A percentile compares a stretch with the other conserved stretches of the same genome.
Conservation (phyloP, 306 rosid genomes). For the Acacia melanoxylon region DNA sequence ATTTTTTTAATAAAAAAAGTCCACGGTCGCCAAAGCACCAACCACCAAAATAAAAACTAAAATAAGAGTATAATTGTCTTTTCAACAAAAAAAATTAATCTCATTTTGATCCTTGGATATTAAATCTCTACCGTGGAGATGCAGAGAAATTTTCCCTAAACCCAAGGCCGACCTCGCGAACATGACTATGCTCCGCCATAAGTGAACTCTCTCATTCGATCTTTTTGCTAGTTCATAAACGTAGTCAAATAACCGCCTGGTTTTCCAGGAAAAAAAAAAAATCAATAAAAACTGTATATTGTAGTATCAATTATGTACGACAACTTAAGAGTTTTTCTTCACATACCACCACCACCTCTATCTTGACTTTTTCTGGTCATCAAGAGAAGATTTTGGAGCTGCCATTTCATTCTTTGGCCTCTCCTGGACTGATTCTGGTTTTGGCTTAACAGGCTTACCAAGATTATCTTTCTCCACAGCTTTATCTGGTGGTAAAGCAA, state of each 20-base stretch:
- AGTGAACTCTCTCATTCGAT: neutral
- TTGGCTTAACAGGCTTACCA: conserved; percentile 33
- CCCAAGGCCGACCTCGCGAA: too few species aligned
- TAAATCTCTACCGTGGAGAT: too few species aligned
- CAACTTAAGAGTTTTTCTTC: conserved; percentile 23
- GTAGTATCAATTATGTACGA: conserved; percentile 20
- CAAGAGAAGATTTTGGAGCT: conserved; percentile 35
- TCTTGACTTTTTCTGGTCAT: conserved; percentile 38
- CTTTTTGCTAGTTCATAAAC: neutral
- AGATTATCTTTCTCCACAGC: conserved; percentile 31
- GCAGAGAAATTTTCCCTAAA: too few species aligned
- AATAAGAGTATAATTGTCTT: too few species aligned
- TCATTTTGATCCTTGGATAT: too few species aligned
- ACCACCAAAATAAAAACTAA: too few species aligned
- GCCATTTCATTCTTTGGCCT: conserved; percentile 20
- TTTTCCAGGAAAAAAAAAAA: neutral
- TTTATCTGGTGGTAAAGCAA: conserved; percentile 37
- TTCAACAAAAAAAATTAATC: too few species aligned
- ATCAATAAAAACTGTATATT: neutral
- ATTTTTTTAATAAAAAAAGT: too few species aligned
- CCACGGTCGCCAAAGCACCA: too few species aligned
- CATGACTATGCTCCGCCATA: too few species aligned
- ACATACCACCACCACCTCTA: conserved; percentile 36
- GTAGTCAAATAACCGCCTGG: conserved; percentile 14
- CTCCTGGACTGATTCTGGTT: conserved; percentile 35